Evolutionary conservation across 192 early-diverging fungal species (phyloP), one percentile per base, ranked within the genome.

Genomic region (Rhizophagus prolifer): DNA sequence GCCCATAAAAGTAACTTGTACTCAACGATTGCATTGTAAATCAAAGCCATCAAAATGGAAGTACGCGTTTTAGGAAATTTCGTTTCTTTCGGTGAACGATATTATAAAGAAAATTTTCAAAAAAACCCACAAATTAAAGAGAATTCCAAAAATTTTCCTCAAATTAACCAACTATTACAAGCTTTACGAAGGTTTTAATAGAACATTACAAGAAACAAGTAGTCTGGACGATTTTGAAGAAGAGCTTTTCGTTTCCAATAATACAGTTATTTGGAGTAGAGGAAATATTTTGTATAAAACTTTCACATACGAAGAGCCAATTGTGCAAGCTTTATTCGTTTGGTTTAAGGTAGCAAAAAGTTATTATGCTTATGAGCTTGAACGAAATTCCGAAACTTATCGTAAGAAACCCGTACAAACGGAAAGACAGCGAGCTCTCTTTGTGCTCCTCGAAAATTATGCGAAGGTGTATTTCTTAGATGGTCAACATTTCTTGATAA

Each of bases 321-420:
- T 85, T 16, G 62, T 70, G n/a, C 83, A 82, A 34, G 81, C 81
- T 8, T 72, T 85, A 14, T 79, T 85, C 72, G 81, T 80, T 9
- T 85, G 83, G 83, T 79, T 85, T 41, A 61, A 72, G 0, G 63
- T 77, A 26, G 77, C 78, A 34, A 81, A 70, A 75, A 38, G 77
- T 46, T 23, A 75, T 30, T 69, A 54, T 69, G 5, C 58, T 41
- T 44, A 77, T 67, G 14, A 79, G 71, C 14, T 76, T 71, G 1
- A 70, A 79, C 31, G 10, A 14, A 9, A 16, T 54, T 58, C 25
- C 54, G 65, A n/a, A 10, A 10, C 61, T 50, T 38, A 28, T 28
- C 16, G 19, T 30, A 34, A 58, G 4, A 60, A 76, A 23, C 26
- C 28, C 26, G 47, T 38, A 10, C 16, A 30, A 50, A 46, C 30